These are phyloP conservation scores for Musa itinerans DNA, from an alignment of 176 grass and related monocot genomes.

Conservation along the genomic window DNA sequence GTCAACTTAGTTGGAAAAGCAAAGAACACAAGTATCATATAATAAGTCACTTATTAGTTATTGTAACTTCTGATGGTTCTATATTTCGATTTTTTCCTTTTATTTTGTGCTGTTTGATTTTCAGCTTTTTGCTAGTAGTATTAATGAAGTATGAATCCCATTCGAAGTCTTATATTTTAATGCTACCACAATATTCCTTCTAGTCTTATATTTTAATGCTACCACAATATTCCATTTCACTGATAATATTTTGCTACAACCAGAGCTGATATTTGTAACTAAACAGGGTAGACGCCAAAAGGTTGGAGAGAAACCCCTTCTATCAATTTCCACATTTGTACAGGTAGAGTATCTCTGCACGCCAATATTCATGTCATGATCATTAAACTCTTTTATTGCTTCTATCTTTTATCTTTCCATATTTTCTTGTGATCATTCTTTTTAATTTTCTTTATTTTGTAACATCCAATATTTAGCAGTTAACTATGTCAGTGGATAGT, in stretches of 20 bases:
- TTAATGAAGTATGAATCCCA: neutral
- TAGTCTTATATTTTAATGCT: neutral
- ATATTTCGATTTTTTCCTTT: neutral
- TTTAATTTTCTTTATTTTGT: too few relatives aligned
- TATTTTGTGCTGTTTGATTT: neutral
- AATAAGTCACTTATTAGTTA: neutral
- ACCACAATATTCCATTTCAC: neutral
- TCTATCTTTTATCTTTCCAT: neutral
- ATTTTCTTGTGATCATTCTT: neutral
- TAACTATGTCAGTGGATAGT: too few relatives aligned
- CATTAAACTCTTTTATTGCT: neutral
- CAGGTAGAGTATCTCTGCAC: constrained; percentile 36
- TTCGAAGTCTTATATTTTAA: neutral
- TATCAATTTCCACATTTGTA: constrained; percentile 90
- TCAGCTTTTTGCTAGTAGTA: neutral
- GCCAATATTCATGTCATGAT: neutral
- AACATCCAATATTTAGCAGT: too few relatives aligned
- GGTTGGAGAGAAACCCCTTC: constrained; percentile 85
- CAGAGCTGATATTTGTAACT: constrained; percentile 17
- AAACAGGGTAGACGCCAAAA: constrained; percentile 87
- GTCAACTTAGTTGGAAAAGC: too few relatives aligned
- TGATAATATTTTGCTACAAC: neutral
- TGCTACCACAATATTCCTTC: neutral
- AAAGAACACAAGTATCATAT: too few relatives aligned
- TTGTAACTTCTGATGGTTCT: neutral